Percentiles rank a stretch among this genome's conserved stretches.
Evolutionary conservation across 176 grass and related monocot genomes (phyloP).

Genomic region (Musa acuminata): DNA sequence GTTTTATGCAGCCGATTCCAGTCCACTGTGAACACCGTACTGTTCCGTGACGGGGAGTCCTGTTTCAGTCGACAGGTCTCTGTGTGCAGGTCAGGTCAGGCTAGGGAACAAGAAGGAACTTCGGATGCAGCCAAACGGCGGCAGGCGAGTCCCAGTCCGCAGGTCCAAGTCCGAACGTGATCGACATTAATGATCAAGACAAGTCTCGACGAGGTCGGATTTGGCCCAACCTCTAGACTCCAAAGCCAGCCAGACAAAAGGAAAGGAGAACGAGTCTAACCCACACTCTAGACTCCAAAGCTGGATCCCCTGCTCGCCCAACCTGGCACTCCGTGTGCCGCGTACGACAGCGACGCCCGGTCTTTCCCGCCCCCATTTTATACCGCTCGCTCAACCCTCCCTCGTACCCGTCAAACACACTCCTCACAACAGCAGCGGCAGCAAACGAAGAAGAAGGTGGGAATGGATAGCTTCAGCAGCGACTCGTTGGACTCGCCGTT

Average conservation of each 20-base stretch:
- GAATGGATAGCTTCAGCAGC: slow-evolving; percentile 17
- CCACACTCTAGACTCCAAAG: not conserved
- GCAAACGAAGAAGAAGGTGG: not conserved
- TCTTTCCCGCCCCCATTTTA: not conserved
- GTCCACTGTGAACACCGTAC: no score
- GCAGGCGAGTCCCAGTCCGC: not conserved
- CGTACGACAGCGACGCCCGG: not conserved
- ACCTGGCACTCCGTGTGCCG: slow-evolving; percentile 5
- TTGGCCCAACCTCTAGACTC: no score
- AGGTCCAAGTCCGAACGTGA: not conserved
- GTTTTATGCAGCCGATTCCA: no score
- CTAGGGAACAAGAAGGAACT: not conserved
- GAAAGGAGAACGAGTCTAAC: not conserved
- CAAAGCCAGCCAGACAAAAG: not conserved
- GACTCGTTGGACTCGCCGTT: slow-evolving; percentile 31
- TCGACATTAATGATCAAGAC: not conserved
- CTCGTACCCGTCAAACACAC: not conserved
- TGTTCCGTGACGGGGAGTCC: no score
- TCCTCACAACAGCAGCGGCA: not conserved
- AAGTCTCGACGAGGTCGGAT: not conserved
- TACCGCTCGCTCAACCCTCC: not conserved
- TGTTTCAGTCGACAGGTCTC: no score
- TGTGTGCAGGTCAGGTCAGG: no score
- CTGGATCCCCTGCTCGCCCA: not conserved
- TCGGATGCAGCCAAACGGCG: not conserved